Conservation (phyloP, 768 basidiomycete genomes). For the Dendrothele bispora region DNA sequence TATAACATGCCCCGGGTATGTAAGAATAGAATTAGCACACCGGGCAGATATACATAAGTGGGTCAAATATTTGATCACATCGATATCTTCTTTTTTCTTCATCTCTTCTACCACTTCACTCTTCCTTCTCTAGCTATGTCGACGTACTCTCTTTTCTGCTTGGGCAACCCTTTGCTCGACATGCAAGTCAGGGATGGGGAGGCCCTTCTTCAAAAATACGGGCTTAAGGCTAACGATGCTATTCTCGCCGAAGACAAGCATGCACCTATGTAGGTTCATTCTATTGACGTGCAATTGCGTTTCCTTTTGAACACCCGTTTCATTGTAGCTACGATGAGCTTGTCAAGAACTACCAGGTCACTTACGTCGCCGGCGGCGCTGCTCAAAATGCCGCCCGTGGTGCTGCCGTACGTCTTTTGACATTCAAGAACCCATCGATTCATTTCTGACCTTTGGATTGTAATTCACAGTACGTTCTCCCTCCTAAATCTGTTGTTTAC, state of each 20-base stretch:
- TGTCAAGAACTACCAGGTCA: conserved; percentile 52
- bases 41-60: too few species aligned
- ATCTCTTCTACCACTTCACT: neutral
- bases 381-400: conserved; percentile 78
- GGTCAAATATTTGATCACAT: too few species aligned
- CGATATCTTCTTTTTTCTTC: too few species aligned
- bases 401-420: conserved; percentile 56
- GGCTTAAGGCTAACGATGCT: conserved; percentile 72
- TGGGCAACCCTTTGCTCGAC: conserved; percentile 78
- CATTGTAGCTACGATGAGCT: conserved; percentile 68
- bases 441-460: neutral
- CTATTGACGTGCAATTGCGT: neutral
- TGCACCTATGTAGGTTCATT: conserved; percentile 52
- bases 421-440: conserved; percentile 27
- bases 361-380: conserved; percentile 78
- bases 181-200: conserved; percentile 71
- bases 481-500: conserved; percentile 66
- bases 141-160: conserved; percentile 53
- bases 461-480: conserved; percentile 63
- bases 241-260: conserved; percentile 75
- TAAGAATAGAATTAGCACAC: too few species aligned
- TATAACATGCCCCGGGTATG: too few species aligned
- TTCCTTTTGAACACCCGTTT: neutral
- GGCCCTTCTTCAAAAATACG: conserved; percentile 66
- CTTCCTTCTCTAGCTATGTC: conserved; percentile 25